Percentiles rank a stretch among this genome's conserved stretches.
Conservation (phyloP, 805 yeast genomes). For the Maudiozyma serrabonitensis region DNA sequence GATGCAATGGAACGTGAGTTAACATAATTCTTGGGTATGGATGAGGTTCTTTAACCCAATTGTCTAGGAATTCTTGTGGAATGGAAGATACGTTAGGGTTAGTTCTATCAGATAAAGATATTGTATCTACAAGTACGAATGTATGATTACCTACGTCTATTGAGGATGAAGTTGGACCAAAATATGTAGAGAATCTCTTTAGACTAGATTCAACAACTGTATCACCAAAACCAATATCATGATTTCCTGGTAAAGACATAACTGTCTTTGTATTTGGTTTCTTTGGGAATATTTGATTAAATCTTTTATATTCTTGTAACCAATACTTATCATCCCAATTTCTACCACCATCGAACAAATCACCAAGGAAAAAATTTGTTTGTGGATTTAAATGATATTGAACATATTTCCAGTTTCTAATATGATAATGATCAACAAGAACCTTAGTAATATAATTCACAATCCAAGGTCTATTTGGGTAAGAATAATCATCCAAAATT, state of each 20-base stretch:
- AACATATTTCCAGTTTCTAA: conserved; percentile 57
- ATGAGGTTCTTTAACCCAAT: conserved; percentile 24
- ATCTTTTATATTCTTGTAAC: conserved; percentile 63
- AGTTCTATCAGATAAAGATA: conserved; percentile 59
- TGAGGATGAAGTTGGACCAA: conserved; percentile 57
- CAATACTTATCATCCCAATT: conserved; percentile 68
- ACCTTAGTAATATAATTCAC: conserved; percentile 47
- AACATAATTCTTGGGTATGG: conserved; percentile 55
- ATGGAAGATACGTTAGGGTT: conserved; percentile 36
- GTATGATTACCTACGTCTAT: conserved; percentile 60
- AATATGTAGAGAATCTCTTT: conserved; percentile 56
- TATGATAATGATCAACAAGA: conserved; percentile 70
- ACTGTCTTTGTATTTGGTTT: conserved; percentile 36
- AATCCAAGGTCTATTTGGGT: conserved; percentile 54
- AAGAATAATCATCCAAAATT: conserved; percentile 78
- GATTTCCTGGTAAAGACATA: conserved; percentile 77
- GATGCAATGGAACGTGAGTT: conserved; percentile 79
- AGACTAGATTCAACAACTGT: conserved; percentile 48
- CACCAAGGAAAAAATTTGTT: conserved; percentile 74
- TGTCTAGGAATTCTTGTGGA: conserved; percentile 44
- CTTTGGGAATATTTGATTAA: conserved; percentile 54
- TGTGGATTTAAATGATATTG: conserved; percentile 61
- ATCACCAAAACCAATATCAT: conserved; percentile 90
- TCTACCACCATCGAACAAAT: conserved; percentile 90
- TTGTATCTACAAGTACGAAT: conserved; percentile 68